Conservation (phyloP, 805 yeast genomes). For the Ogataea thermomethanolica region DNA sequence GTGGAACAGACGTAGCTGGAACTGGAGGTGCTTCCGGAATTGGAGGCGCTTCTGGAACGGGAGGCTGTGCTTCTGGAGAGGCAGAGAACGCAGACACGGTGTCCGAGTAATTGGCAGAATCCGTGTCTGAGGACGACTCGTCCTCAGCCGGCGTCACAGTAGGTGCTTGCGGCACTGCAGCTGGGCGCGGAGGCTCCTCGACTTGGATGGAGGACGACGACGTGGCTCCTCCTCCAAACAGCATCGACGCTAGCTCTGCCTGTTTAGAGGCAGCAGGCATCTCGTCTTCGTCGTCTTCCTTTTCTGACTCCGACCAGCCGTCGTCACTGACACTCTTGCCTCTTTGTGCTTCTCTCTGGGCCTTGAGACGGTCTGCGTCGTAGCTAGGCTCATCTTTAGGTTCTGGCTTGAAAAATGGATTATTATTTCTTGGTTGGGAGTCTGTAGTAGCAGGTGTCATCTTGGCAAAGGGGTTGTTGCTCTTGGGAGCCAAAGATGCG, state of each 20-base stretch:
- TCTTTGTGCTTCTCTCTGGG: conserved; percentile 71
- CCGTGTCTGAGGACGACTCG: no score
- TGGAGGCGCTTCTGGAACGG: no score
- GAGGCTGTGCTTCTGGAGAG: no score
- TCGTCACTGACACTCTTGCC: conserved; percentile 44
- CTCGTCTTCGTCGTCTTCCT: conserved; percentile 44
- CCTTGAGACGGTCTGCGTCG: conserved; percentile 59
- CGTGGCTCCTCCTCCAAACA: conserved; percentile 54
- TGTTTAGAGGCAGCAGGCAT: conserved; percentile 48
- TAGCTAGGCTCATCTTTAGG: conserved; percentile 32
- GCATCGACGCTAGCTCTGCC: conserved; percentile 51
- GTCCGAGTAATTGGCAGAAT: no score
- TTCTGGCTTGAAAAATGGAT: conserved; percentile 59
- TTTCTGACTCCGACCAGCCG: conserved; percentile 42
- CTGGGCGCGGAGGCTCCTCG: conserved; percentile 20
- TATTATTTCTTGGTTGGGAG: conserved; percentile 30
- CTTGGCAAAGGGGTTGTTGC: conserved; percentile 51
- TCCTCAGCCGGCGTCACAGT: no score
- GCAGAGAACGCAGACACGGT: no score
- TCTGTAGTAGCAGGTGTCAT: conserved; percentile 14
- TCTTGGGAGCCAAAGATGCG: conserved; percentile 13
- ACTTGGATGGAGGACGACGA: conserved; percentile 28
- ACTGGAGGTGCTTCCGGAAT: conserved; percentile 18
- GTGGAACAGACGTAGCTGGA: conserved; percentile 9
- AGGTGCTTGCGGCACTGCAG: no score